Evolutionary conservation across 2,329 filamentous ascomycete genomes (phyloP), one percentile per base, ranked within the genome.

Genomic region (Monosporascus sp.): DNA sequence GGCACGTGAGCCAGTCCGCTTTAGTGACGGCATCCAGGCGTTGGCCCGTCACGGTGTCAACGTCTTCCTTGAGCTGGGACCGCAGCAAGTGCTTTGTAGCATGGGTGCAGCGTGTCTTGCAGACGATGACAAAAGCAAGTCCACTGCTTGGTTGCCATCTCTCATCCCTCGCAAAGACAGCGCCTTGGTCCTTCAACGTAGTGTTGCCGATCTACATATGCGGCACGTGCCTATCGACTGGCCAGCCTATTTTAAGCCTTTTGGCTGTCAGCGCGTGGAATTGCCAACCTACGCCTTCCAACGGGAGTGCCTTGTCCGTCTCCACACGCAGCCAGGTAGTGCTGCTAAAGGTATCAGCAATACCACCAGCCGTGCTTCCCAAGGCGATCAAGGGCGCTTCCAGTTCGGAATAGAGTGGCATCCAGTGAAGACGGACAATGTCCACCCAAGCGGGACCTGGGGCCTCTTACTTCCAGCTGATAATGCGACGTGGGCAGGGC

Each of bases 211-310:
- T 18, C 56, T 68, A n/a, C 62, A 69, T 56, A 22, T 56, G 43
- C 58, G 58, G 5, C 54, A 63, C 39, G 55, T 66, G 9, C 25
- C 49, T 3, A 52, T 70, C n/a, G 52, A 68, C 52, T 70, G 67
- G 68, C 18, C 27, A 7, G 60, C 58, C 37, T 68, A 65, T 54
- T 68, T 67, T 50, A 43, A 55, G 20, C 62, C 63, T 3, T 64
- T 64, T 51, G 55, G 50, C 47, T 66, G 59, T 47, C 54, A 54
- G 20, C 57, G 64, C 3, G 59, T 69, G n/a, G 45, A 58, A 31
- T 53, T 68, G 35, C 65, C 67, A 14, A 66, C 65, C 1, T 68
- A 69, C 48, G 62, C 64, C 20, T 69, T 69, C 51, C 65, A 67
- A 39, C 58, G 64, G 6, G 49, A 56, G 35, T 45, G 47, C 48